Base-by-base conservation (phyloP, 148 eudicot species). In the Heliamphora exappendiculata region DNA sequence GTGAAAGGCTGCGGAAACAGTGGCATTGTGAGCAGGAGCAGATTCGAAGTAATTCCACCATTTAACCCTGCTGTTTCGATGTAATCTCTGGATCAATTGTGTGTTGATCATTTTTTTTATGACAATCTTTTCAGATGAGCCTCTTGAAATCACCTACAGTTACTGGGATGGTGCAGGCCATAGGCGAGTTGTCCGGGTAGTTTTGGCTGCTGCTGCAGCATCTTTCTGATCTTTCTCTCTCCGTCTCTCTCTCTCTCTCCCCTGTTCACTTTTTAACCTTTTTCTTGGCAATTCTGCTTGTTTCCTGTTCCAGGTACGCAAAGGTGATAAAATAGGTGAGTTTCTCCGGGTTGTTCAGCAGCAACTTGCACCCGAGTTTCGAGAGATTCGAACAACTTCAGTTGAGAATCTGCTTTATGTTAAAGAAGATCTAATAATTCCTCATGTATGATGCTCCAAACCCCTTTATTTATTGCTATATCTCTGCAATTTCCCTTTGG, bases 161-260 rank as follows among this genome's bases (percentile, higher is more conserved):
- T 94, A 94, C 75, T 94, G 97, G 97, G 98, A 94, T 81, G 98
- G 98, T 78, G 83, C 97, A 49, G 98, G 98, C 72, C 98, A 94
- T 86, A 86, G 98, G 31, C 90, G 97, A 64, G 92, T 77, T 54
- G 81, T 92, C 76, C 97, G 92, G 93, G 98, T 83, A 76, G 79
- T 83, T 44, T 73, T 63, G 50, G 64, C 31, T 79, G 45, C 29
- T 16, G 39, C 19, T 36, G 26, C 33, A 53, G 3, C 10, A 11
- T 5, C 29, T 44, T 22, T 0, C 54, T 42, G 41, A 3, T 39
- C 62, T 53, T 36, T 73, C 28, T 5, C 24, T 22, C 34, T 42
- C 53, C 3, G 22, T 11, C 49, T 31, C 28, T 41, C 33, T n/a
- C 22, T 77, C 1, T 51, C 11, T 13, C 11, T 67, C 3, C 75